phyloP scores from a whole-genome alignment of 352 stramenopile species.

The Pythium folliculosum region DNA sequence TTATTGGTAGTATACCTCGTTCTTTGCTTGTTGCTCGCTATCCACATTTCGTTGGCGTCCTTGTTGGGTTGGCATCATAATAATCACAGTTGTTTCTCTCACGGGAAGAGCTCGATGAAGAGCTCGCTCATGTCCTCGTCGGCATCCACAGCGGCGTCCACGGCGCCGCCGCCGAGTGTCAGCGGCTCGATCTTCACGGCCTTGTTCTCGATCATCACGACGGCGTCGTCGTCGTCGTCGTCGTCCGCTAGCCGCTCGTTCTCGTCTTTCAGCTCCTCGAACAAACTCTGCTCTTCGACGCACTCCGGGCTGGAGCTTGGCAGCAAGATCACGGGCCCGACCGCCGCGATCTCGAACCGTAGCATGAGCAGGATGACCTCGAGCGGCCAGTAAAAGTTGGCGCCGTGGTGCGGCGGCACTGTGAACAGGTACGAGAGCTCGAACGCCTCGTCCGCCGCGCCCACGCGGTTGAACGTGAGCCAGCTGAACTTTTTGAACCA shows the following conservation, averaged over 20 bases:
- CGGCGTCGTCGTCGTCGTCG: constrained; percentile 8
- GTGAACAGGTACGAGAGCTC: constrained; percentile 27
- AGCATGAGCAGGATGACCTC: constrained; percentile 34
- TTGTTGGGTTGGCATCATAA: not conserved
- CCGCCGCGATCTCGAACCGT: constrained; percentile 20
- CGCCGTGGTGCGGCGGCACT: constrained; percentile 23
- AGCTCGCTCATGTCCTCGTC: constrained; percentile 27
- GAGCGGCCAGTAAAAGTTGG: constrained; percentile 30
- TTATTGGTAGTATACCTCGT: constrained; percentile 6
- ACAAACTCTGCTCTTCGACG: not conserved
- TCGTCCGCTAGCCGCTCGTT: not conserved
- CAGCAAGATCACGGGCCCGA: constrained; percentile 22
- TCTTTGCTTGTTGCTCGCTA: not conserved
- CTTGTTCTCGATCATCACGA: constrained; percentile 17
- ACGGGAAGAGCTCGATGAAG: constrained; percentile 26
- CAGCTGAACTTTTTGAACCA: constrained; percentile 37
- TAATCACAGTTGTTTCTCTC: not conserved
- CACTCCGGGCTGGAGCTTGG: not conserved
- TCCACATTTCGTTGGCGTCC: not conserved
- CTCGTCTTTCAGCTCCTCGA: not conserved
- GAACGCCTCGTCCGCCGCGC: constrained; percentile 14
- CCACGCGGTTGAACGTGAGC: constrained; percentile 28
- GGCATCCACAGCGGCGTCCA: not conserved
- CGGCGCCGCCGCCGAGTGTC: not conserved
- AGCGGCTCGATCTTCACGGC: constrained; percentile 25